Percentiles rank a stretch among this genome's conserved stretches.
phyloP scores from a whole-genome alignment of 495 filamentous ascomycete genomes.

The Cercophora sp. region DNA sequence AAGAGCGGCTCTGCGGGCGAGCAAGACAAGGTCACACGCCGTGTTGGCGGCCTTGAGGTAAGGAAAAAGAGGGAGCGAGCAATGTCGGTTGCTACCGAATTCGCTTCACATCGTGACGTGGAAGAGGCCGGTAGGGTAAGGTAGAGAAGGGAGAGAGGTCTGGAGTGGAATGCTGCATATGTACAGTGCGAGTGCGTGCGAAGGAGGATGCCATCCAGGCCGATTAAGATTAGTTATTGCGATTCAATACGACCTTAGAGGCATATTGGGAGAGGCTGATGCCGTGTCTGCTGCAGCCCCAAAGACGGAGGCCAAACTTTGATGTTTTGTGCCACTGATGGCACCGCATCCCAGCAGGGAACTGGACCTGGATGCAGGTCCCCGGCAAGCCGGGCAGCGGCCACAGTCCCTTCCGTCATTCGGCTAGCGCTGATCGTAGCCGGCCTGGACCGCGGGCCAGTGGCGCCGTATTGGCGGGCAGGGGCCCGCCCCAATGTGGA shows the following conservation, averaged over 20 bases:
- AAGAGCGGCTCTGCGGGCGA: no score
- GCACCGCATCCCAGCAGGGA: background rate
- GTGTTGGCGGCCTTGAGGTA: no score
- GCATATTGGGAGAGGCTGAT: constrained; percentile 4
- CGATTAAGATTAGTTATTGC: constrained; percentile 8
- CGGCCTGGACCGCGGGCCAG: constrained; percentile 18
- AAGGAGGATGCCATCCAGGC: background rate
- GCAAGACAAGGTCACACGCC: no score
- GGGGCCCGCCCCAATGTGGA: constrained; percentile 6
- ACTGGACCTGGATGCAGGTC: background rate
- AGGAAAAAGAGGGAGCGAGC: no score
- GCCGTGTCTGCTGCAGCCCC: no score
- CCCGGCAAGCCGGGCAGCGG: constrained; percentile 4
- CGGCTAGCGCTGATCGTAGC: constrained; percentile 30
- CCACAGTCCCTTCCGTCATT: constrained; percentile 21
- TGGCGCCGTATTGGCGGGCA: constrained; percentile 9
- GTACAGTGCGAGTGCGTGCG: no score
- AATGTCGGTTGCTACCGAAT: no score
- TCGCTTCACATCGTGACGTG: no score
- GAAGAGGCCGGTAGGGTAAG: no score
- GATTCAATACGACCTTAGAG: constrained; percentile 6
- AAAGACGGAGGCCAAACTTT: background rate
- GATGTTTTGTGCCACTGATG: background rate
- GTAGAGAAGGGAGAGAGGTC: no score
- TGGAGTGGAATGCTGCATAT: no score